These are phyloP conservation scores for Epicoccum nigrum DNA, from an alignment of 2,329 filamentous ascomycete genomes.

Conservation along the genomic window DNA sequence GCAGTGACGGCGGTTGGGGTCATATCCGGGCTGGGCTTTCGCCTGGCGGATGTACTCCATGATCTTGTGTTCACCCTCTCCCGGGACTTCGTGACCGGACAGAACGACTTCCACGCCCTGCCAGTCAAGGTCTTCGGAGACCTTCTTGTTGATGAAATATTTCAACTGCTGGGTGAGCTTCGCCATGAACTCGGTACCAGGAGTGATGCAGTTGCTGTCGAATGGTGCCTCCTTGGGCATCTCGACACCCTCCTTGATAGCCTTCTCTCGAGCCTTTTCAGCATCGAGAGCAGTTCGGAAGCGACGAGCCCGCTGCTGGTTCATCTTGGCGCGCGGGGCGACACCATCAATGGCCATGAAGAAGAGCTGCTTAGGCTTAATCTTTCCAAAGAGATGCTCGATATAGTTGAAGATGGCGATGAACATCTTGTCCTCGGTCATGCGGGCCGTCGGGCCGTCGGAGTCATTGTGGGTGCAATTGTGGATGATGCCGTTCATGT, in stretches of 20 bases:
- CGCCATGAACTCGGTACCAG: slow-evolving; percentile 97
- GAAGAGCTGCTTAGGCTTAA: slow-evolving; percentile 97
- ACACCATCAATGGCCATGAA: slow-evolving; percentile 99
- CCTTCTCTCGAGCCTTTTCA: slow-evolving; percentile 90
- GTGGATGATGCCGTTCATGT: slow-evolving; percentile 99
- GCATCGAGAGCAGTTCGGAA: slow-evolving; percentile 93
- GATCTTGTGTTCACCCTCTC: slow-evolving; percentile 99
- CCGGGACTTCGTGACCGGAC: slow-evolving; percentile 96
- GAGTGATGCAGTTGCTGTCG: slow-evolving; percentile 99
- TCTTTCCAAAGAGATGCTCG: slow-evolving; percentile 97
- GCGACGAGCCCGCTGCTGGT: slow-evolving; percentile 93
- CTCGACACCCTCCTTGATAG: slow-evolving; percentile 84
- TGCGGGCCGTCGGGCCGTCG: slow-evolving; percentile 86
- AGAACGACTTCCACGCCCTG: slow-evolving; percentile 95
- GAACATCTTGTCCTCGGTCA: slow-evolving; percentile 99
- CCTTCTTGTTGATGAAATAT: slow-evolving; percentile 99
- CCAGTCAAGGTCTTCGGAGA: slow-evolving; percentile 96
- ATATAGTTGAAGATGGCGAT: slow-evolving; percentile 99
- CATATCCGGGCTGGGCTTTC: slow-evolving; percentile 91
- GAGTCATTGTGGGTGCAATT: slow-evolving; percentile 99
- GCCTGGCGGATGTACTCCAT: slow-evolving; percentile 99
- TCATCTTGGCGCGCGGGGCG: slow-evolving; percentile 98
- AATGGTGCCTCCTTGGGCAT: slow-evolving; percentile 95
- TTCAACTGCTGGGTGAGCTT: slow-evolving; percentile 92
- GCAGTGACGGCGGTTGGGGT: slow-evolving; percentile 93